phyloP scores from a whole-genome alignment of 2,329 filamentous ascomycete species.

The Scytalidium sp. region DNA sequence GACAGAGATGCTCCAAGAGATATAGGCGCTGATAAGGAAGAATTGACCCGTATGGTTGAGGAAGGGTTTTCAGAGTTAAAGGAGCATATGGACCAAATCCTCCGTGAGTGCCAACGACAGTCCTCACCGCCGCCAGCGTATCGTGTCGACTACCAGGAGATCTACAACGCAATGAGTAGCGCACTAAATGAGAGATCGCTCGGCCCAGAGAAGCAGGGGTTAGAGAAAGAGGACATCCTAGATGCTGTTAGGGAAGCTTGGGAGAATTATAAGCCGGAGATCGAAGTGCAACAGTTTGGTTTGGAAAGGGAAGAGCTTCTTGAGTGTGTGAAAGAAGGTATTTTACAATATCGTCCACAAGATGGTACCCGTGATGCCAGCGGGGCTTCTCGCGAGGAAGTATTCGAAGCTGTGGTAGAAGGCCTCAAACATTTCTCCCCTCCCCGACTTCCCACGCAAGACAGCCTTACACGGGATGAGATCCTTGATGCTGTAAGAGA shows the following conservation, averaged over 20 bases:
- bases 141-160: conserved; percentile 74
- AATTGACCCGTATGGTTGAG: conserved; percentile 75
- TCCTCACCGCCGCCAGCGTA: conserved; percentile 63
- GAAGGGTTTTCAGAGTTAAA: conserved; percentile 79
- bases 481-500: conserved; percentile 81
- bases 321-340: conserved; percentile 79
- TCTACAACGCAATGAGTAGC: conserved; percentile 80
- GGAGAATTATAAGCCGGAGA: conserved; percentile 92
- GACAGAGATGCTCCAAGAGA: conserved; percentile 36
- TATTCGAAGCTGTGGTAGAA: conserved; percentile 81
- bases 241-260: conserved; percentile 85
- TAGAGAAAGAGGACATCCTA: conserved; percentile 80
- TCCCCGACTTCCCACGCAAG: conserved; percentile 67
- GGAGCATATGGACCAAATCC: conserved; percentile 75
- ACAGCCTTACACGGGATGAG: conserved; percentile 73
- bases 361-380: conserved; percentile 37
- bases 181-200: conserved; percentile 59
- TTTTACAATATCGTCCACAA: conserved; percentile 65
- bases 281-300: conserved; percentile 85
- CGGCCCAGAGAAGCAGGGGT: conserved; percentile 45
- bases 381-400: conserved; percentile 75
- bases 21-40: conserved; percentile 58
- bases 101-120: conserved; percentile 71
- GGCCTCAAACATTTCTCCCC: conserved; percentile 78
- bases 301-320: conserved; percentile 89